These are phyloP conservation scores for Dissoconium aciculare DNA, from an alignment of 2,329 filamentous ascomycete species.

Conservation along the genomic window DNA sequence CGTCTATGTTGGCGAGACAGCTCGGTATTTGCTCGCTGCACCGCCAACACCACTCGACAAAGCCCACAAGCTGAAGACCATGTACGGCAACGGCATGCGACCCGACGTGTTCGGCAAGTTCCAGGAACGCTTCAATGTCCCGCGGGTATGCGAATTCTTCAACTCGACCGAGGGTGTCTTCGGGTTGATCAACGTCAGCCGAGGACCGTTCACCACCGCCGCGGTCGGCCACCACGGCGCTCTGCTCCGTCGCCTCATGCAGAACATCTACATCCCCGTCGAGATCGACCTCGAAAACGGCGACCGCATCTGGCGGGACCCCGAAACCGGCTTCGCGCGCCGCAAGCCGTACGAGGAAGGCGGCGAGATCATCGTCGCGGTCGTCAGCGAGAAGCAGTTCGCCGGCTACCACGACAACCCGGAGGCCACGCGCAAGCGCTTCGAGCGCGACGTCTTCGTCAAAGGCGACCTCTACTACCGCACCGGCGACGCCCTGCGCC, in stretches of 20 bases:
- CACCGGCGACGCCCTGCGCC: conserved; percentile 33
- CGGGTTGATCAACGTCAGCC: conserved; percentile 29
- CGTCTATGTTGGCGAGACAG: conserved; percentile 64
- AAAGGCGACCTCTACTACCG: conserved; percentile 36
- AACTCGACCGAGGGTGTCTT: conserved; percentile 62
- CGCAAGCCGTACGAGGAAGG: conserved; percentile 50
- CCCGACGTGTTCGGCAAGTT: conserved; percentile 56
- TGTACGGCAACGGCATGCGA: conserved; percentile 53
- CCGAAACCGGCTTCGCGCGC: conserved; percentile 51
- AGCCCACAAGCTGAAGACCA: conserved; percentile 42
- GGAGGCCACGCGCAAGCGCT: conserved; percentile 46
- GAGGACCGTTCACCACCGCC: conserved; percentile 46
- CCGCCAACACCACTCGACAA: conserved; percentile 48
- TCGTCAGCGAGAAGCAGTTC: conserved; percentile 44
- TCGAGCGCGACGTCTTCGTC: conserved; percentile 32
- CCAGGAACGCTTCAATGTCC: conserved; percentile 46
- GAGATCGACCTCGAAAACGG: conserved; percentile 53
- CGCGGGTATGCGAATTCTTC: conserved; percentile 58
- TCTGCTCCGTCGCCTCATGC: conserved; percentile 39
- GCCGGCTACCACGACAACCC: conserved; percentile 56
- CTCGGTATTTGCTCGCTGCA: conserved; percentile 56
- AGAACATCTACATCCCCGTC: conserved; percentile 48
- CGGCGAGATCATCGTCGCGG: conserved; percentile 59
- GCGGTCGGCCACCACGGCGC: conserved; percentile 58
- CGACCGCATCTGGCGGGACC: conserved; percentile 46